Evolutionary conservation across 2,329 filamentous ascomycete species (phyloP).

Genomic region (Stagonosporopsis chrysanthemi): DNA sequence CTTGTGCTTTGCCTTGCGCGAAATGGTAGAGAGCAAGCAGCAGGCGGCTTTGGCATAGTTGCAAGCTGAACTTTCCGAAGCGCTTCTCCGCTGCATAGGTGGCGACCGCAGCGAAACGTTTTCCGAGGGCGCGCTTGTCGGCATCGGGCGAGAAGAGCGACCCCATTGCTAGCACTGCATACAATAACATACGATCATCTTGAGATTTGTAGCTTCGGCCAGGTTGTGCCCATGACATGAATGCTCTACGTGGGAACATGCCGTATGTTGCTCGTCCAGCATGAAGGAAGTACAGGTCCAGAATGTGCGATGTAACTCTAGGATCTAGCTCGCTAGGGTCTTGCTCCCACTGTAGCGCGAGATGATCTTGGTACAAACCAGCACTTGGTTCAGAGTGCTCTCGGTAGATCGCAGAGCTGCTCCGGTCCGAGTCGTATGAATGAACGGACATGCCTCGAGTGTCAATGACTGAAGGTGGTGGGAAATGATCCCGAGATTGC

Average conservation of each 20-base stretch:
- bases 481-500: conserved; percentile 38
- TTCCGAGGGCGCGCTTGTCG: conserved; percentile 55
- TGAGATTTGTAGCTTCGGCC: conserved; percentile 57
- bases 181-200: conserved; percentile 67
- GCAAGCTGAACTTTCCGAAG: conserved; percentile 63
- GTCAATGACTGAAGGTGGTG: conserved; percentile 29
- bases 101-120: conserved; percentile 62
- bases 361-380: conserved; percentile 43
- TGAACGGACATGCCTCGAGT: conserved; percentile 45
- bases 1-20: conserved; percentile 64
- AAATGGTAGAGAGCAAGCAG: conserved; percentile 72
- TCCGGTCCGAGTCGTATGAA: conserved; percentile 46
- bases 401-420: conserved; percentile 38
- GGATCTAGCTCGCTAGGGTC: conserved; percentile 64
- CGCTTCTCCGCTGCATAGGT: conserved; percentile 63
- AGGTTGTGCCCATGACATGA: conserved; percentile 62
- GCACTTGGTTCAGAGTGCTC: conserved; percentile 39
- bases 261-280: conserved; percentile 63
- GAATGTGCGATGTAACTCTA: conserved; percentile 58
- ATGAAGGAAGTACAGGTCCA: conserved; percentile 65
- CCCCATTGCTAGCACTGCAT: conserved; percentile 65
- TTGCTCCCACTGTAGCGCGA: conserved; percentile 54
- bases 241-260: conserved; percentile 63
- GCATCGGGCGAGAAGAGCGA: conserved; percentile 61
- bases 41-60: conserved; percentile 72